A percentile compares a stretch with the other conserved stretches of the same genome.
Evolutionary conservation across 176 grass and related monocot species (phyloP).

Genomic region (Puya raimondii): DNA sequence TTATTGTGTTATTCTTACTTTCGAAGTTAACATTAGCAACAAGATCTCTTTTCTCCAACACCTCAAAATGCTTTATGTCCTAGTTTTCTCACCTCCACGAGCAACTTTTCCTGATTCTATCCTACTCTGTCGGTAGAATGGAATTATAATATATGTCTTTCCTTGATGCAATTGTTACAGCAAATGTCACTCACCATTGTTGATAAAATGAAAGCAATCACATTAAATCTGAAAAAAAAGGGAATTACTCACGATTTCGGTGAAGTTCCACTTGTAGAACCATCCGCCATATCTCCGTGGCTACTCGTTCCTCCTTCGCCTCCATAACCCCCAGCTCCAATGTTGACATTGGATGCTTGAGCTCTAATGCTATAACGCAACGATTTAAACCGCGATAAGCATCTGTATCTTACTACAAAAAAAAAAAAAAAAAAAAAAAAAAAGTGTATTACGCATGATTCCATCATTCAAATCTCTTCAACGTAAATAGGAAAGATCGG

Average conservation of each 20-base stretch:
- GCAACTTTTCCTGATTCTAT: no score
- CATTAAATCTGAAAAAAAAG: no score
- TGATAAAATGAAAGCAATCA: background rate
- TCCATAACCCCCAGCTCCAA: constrained; percentile 61
- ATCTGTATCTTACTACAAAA: constrained; percentile 32
- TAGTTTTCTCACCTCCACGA: no score
- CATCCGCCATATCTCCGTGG: constrained; percentile 26
- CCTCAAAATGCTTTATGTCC: no score
- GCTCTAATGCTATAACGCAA: constrained; percentile 33
- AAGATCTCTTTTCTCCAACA: no score
- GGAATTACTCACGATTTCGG: constrained; percentile 41
- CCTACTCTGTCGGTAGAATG: no score
- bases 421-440: constrained; percentile 1
- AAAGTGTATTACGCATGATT: background rate
- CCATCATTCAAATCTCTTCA: background rate
- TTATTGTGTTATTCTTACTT: no score
- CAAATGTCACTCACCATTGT: background rate
- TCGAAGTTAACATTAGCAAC: no score
- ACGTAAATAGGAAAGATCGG: background rate
- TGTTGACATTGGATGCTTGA: constrained; percentile 46
- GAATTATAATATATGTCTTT: no score
- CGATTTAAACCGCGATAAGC: constrained; percentile 22
- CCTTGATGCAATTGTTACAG: no score
- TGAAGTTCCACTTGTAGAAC: constrained; percentile 29
- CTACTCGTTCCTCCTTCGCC: constrained; percentile 24